These are phyloP conservation scores for Ceratocystis ficicola DNA, from an alignment of 2,329 filamentous ascomycete species.

Conservation along the genomic window DNA sequence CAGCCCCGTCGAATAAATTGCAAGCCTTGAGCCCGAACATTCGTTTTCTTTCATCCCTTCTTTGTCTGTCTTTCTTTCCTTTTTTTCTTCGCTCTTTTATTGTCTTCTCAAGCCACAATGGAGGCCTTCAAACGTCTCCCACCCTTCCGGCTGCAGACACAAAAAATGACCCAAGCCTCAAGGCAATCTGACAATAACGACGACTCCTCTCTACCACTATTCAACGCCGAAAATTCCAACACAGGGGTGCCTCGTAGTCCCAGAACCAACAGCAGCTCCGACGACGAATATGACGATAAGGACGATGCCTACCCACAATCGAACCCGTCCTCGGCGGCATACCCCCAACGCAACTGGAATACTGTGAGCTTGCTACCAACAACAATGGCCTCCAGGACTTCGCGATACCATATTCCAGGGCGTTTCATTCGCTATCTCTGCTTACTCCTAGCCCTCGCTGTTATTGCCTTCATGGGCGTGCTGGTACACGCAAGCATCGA, in stretches of 20 bases:
- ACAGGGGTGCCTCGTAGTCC: constrained; percentile 26
- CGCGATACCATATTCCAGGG: constrained; percentile 53
- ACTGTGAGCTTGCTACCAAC: constrained; percentile 2
- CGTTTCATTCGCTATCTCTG: constrained; percentile 69
- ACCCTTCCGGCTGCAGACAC: constrained; percentile 15
- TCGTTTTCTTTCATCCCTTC: background rate
- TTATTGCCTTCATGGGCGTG: constrained; percentile 65
- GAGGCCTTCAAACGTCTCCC: constrained; percentile 21
- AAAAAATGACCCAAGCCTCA: constrained; percentile 26
- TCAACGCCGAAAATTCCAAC: constrained; percentile 34
- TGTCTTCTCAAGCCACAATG: constrained; percentile 6
- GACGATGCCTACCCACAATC: background rate
- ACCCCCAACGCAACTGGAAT: constrained; percentile 10
- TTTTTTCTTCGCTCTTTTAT: background rate
- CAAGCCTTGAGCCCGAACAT: background rate
- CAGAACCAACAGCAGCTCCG: background rate
- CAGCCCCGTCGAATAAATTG: background rate
- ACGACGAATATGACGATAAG: constrained; percentile 14
- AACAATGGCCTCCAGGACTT: constrained; percentile 32
- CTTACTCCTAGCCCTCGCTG: constrained; percentile 52
- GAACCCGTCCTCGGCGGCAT: constrained; percentile 6
- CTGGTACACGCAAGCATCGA: constrained; percentile 62
- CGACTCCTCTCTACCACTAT: constrained; percentile 10
- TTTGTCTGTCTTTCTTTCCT: background rate
- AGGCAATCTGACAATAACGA: constrained; percentile 30